phyloP scores from a whole-genome alignment of 2,329 filamentous ascomycete species.

The Phaeosphaeriaceae sp. region DNA sequence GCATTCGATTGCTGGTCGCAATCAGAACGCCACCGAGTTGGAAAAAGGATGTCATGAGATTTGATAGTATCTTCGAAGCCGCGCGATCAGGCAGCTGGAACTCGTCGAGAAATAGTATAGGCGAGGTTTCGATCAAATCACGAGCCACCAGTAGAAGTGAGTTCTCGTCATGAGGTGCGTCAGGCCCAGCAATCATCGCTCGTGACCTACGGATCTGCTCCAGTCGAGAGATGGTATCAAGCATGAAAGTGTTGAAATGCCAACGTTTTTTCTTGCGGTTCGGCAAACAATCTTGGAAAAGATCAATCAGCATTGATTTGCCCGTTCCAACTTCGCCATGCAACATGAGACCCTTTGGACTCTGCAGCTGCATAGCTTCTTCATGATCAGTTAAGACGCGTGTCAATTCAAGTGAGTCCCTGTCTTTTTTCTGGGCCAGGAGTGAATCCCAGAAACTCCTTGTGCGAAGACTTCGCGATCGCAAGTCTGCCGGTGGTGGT shows the following conservation, averaged over 20 bases:
- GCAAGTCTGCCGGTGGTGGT: conserved; percentile 41
- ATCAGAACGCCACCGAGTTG: conserved; percentile 81
- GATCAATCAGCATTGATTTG: conserved; percentile 84
- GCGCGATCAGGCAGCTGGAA: conserved; percentile 83
- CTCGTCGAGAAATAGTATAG: conserved; percentile 81
- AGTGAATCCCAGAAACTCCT: conserved; percentile 63
- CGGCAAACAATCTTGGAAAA: conserved; percentile 79
- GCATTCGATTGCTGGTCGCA: conserved; percentile 83
- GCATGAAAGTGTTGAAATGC: conserved; percentile 89
- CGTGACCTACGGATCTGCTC: conserved; percentile 66
- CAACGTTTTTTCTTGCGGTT: conserved; percentile 75
- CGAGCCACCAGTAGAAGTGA: conserved; percentile 76
- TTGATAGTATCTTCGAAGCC: conserved; percentile 79
- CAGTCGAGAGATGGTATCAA: conserved; percentile 75
- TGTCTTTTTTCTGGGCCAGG: conserved; percentile 61
- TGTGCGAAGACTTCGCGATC: conserved; percentile 32
- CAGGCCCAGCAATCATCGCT: conserved; percentile 13
- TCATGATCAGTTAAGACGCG: conserved; percentile 74
- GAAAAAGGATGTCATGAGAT: conserved; percentile 80
- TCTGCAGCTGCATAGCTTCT: conserved; percentile 73
- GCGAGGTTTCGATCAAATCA: conserved; percentile 75
- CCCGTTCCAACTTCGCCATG: conserved; percentile 84
- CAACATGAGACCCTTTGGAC: conserved; percentile 76
- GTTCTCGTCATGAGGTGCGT: conserved; percentile 61
- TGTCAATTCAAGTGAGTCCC: conserved; percentile 67